Conservation (phyloP, 352 stramenopile species). For the Pelagophyceae sp. region DNA sequence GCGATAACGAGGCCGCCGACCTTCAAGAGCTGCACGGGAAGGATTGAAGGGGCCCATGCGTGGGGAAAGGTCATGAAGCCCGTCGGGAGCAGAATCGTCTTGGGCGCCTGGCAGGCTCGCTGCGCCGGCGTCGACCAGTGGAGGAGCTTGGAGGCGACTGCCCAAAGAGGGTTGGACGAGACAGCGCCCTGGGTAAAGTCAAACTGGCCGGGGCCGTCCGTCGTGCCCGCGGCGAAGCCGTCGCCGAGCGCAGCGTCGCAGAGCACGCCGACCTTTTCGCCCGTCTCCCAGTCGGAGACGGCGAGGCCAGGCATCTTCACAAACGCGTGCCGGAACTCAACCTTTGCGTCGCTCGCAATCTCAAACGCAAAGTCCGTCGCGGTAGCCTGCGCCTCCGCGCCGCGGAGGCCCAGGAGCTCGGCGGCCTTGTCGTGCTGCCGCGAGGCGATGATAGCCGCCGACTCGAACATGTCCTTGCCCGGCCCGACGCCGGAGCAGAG, state of each 20-base stretch:
- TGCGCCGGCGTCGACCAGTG: slow-evolving; percentile 39
- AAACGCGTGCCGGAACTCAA: slow-evolving; percentile 39
- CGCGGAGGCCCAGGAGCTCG: slow-evolving; percentile 25
- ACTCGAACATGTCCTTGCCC: slow-evolving; percentile 46
- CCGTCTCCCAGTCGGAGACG: slow-evolving; percentile 23
- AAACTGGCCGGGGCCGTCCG: slow-evolving; percentile 45
- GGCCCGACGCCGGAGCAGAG: slow-evolving; percentile 38
- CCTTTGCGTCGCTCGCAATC: slow-evolving; percentile 20
- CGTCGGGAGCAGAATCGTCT: slow-evolving; percentile 49
- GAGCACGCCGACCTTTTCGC: slow-evolving; percentile 16
- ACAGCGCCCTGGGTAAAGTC: slow-evolving; percentile 44
- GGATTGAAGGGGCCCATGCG: slow-evolving; percentile 39
- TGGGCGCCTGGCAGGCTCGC: slow-evolving; percentile 42
- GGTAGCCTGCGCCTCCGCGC: not conserved
- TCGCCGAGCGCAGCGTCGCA: slow-evolving; percentile 47
- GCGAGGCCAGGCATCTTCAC: slow-evolving; percentile 41
- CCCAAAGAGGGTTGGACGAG: slow-evolving; percentile 45
- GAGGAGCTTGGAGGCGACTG: slow-evolving; percentile 39
- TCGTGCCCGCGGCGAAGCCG: slow-evolving; percentile 48
- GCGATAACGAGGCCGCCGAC: slow-evolving; percentile 46
- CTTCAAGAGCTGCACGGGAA: slow-evolving; percentile 44
- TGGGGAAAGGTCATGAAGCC: slow-evolving; percentile 40
- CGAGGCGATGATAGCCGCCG: slow-evolving; percentile 42
- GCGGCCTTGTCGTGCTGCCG: slow-evolving; percentile 38
- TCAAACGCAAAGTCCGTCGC: not conserved